phyloP scores from a whole-genome alignment of 257 asterid genomes.

The Fraxinus cuspidata region DNA sequence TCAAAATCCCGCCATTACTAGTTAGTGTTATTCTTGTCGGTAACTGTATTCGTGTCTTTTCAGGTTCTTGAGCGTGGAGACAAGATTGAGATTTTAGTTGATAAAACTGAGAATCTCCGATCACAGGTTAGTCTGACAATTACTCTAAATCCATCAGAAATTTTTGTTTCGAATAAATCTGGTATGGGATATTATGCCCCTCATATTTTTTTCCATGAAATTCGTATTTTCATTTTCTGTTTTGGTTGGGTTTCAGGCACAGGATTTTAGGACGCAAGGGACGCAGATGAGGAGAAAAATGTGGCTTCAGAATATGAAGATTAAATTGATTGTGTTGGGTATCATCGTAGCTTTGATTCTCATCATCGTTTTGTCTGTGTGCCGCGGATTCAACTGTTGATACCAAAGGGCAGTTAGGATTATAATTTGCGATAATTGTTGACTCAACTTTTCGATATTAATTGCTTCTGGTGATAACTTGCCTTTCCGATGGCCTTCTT shows the following conservation, averaged over 20 bases:
- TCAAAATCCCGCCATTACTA: not conserved
- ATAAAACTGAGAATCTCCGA: constrained; percentile 62
- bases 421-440: not conserved
- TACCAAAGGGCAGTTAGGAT: not conserved
- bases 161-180: not conserved
- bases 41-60: not conserved
- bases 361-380: constrained; percentile 47
- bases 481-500: not conserved
- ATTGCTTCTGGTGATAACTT: not conserved
- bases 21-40: not conserved
- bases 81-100: constrained; percentile 58
- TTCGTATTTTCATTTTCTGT: not conserved
- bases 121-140: constrained; percentile 43
- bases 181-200: not conserved
- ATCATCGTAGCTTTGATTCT: constrained; percentile 38
- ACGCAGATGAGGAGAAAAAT: constrained; percentile 47
- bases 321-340: constrained; percentile 51
- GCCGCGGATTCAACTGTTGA: constrained; percentile 57
- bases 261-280: constrained; percentile 59
- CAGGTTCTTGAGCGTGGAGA: constrained; percentile 70
- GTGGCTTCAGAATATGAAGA: constrained; percentile 71
- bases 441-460: constrained; percentile 6
- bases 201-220: not conserved
- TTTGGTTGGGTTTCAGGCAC: constrained; percentile 46
- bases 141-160: not conserved